Base-by-base conservation (phyloP, 805 yeast species). In the Zygosaccharomyces bailii region DNA sequence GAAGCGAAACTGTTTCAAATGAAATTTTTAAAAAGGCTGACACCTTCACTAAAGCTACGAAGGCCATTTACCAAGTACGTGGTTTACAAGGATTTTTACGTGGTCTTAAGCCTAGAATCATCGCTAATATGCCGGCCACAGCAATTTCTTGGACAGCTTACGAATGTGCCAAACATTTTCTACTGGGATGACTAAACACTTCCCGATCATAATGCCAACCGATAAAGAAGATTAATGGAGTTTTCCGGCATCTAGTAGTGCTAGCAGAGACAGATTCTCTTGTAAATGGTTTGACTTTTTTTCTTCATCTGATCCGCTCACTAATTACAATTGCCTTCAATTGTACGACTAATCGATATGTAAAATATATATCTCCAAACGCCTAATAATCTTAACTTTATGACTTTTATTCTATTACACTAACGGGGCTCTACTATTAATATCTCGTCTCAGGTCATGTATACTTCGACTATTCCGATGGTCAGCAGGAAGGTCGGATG, bases 121-220 rank as follows among this genome's bases (percentile, higher is more conserved):
- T 91, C 24, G 85, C 93, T 53, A 89, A 89, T 65, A 89, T 91
- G 63, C 99, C 99, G 17, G 82, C 95, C 36, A 91, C 98, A 6
- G 98, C 98, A 16, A 89, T 91, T 50, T 82, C 95, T 52, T 91
- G 98, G 98, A 91, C 98, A 1, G 87, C 96, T 20, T 91, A 91
- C 66, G 99, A 91, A 65, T 86, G 90, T 91, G 97, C 96, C 34
- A 91, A 91, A 46, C 71, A 69, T 49, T 64, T 68, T 53, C 50
- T 70, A 34, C 40, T 49, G 32, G 33, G 33, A 13, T 25, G 13
- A n/a, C 8, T n/a, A 2, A 27, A n/a, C 30, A n/a, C 13, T n/a
- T 16, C 31, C 31, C 31, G 13, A 10, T 27, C 13, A n/a, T 27
- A 27, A 27, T 27, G 31, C 14, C 31, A 27, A 11, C 13, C 6